Base-by-base conservation (phyloP, 768 basidiomycete species). In the Hydnomerulius pinastri region DNA sequence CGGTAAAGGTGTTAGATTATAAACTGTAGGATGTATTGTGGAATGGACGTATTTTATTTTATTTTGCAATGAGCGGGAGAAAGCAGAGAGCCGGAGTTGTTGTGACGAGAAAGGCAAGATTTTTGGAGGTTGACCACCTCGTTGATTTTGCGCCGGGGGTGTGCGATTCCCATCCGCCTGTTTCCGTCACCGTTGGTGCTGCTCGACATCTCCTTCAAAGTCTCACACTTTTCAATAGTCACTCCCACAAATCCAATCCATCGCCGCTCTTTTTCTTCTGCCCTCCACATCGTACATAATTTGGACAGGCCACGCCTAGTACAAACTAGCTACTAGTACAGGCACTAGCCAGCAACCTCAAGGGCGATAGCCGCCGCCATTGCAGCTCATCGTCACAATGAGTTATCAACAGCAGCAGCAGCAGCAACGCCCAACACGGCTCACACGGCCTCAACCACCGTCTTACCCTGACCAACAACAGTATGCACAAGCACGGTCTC, bases 381-480 rank as follows among this genome's bases (percentile, higher is more conserved):
- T 37, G 25, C 17, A 6, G 23, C 13, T 21, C 35, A 7, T 17
- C 28, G 24, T 20, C 38, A 4, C 54, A 21, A 67, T 66, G 65
- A 67, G 53, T 47, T 74, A 81, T 35, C 83, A 77, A 43, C 60
- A 65, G 27, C 73, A 70, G 1, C 73, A 70, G 1, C 62, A 73
- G 17, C 70, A 76, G 43, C 67, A 72, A 2, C 75, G 71, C 45
- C 70, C 71, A 5, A 4, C 44, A 7, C 60, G 65, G n/a, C 43
- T 44, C 15, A 47, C 47, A 15, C 65, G 62, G 15, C 75, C 75
- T 15, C 70, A 72, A 25, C 59, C 61, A 7, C 72, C 77, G 1
- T 56, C 71, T 40, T 73, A 78, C 64, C 66, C 66, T n/a, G 38
- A 47, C 20, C 63, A 64, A 37, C 66, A 65, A 5, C 51, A 47